A percentile compares a stretch with the other conserved stretches of the same genome.
These are phyloP conservation scores for Sesbania bispinosa DNA, from an alignment of 306 rosid species.

Conservation along the genomic window DNA sequence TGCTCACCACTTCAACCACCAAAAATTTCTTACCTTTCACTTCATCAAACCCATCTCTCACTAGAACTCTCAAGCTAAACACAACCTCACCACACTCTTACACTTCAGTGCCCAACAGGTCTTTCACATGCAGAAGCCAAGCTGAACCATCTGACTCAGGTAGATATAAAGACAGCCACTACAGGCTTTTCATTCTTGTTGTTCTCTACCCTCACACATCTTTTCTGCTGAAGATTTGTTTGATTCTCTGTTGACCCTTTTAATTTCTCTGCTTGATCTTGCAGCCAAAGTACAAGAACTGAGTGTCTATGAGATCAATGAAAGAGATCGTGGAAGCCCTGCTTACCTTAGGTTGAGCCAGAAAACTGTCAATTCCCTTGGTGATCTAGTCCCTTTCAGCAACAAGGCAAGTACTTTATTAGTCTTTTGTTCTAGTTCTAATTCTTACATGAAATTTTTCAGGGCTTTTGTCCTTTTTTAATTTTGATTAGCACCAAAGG, in stretches of 20 bases:
- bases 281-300: slow-evolving; percentile 63
- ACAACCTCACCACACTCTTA: background rate
- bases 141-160: slow-evolving; percentile 33
- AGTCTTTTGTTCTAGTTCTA: background rate
- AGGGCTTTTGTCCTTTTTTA: background rate
- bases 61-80: slow-evolving; percentile 30
- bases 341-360: slow-evolving; percentile 64
- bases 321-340: slow-evolving; percentile 68
- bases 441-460: background rate
- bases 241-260: slow-evolving; percentile 19
- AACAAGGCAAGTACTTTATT: slow-evolving; percentile 68
- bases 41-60: slow-evolving; percentile 24
- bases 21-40: slow-evolving; percentile 16
- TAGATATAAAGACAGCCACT: background rate
- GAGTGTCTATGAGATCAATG: slow-evolving; percentile 64
- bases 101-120: slow-evolving; percentile 19
- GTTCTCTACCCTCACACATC: too few relatives aligned
- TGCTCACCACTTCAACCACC: background rate
- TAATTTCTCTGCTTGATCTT: slow-evolving; percentile 22
- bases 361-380: slow-evolving; percentile 56
- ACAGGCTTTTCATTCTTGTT: background rate
- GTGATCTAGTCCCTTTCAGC: slow-evolving; percentile 69
- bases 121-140: slow-evolving; percentile 47
- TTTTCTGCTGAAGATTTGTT: background rate
- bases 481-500: background rate